Conservation (phyloP, 306 rosid genomes). For the Senna tora region DNA sequence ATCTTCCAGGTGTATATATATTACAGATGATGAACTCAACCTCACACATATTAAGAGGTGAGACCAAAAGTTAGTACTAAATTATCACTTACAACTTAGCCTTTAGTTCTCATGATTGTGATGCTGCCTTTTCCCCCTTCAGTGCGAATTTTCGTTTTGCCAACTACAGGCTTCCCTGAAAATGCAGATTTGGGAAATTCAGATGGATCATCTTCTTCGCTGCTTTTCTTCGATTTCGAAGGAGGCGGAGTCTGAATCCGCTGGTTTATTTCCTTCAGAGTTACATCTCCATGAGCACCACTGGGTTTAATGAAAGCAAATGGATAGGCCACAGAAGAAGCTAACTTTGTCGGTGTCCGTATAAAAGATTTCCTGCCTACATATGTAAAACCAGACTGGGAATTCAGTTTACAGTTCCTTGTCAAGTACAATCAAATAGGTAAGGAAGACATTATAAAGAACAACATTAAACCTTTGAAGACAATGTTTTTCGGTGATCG, state of each 20-base stretch:
- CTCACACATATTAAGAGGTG: conserved; percentile 38
- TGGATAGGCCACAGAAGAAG: conserved; percentile 89
- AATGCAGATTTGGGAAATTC: conserved; percentile 85
- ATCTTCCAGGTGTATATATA: conserved; percentile 44
- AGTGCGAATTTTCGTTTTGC: conserved; percentile 80
- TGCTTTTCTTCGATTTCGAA: conserved; percentile 50
- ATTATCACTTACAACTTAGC: conserved; percentile 52
- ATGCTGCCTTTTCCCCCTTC: conserved; percentile 99
- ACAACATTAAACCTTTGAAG: conserved; percentile 63
- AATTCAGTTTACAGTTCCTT: neutral
- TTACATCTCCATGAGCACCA: conserved; percentile 81
- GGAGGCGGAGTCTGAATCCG: conserved; percentile 79
- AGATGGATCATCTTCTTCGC: conserved; percentile 65
- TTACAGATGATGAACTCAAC: conserved; percentile 38
- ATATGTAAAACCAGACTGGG: conserved; percentile 39
- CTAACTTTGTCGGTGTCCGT: conserved; percentile 66
- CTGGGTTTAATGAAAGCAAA: conserved; percentile 87
- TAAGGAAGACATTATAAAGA: conserved; percentile 20
- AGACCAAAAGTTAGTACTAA: conserved; percentile 29
- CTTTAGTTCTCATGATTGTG: conserved; percentile 95
- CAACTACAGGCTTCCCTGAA: conserved; percentile 96
- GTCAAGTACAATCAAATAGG: conserved; percentile 10
- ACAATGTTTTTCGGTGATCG: conserved; percentile 60
- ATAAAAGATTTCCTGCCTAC: conserved; percentile 78
- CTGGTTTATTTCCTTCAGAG: conserved; percentile 92